Evolutionary conservation across 208 protist genomes (phyloP), one percentile per base, ranked within the genome.

Genomic region (Blastocrithidia nonstop): DNA sequence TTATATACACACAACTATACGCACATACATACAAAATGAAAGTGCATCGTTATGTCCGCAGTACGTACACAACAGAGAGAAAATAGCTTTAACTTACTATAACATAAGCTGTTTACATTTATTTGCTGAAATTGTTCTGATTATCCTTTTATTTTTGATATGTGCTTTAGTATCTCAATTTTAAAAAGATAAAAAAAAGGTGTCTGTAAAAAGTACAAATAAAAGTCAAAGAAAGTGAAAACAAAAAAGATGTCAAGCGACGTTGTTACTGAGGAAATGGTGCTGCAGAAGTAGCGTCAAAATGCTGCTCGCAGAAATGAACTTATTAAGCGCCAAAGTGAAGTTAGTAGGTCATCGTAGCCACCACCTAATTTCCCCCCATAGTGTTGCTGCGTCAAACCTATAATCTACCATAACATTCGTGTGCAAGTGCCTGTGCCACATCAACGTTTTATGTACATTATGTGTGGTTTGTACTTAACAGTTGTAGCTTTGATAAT

Each of bases 351-450:
- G 3, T 33, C 33, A 22, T 25, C 61, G 7, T 71, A 66, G 17
- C 80, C 65, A 4, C 66, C 71, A 9, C 75, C 75, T 6, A 90
- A 90, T 55, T 90, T 90, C 41, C 81, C 81, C 19, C 81, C 81
- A 2, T 56, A 71, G 41, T 90, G 70, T 61, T 74, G 69, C 47
- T 90, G 81, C 46, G 60, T 90, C 28, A 83, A 82, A 53, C 81
- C 81, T 3, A 15, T 84, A 13, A 69, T 90, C 29, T 86, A 86
- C 41, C 81, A 90, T 52, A 84, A 86, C 57, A 90, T 90, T 36
- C 63, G 55, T 11, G 62, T 73, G 33, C 72, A 87, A 37, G 61
- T 90, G 20, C 76, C 81, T 7, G 61, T 78, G 17, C 41, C 50
- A 11, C 63, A 74, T 35, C 81, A 87, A 44, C 57, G 71, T 26